Conservation (phyloP, 1,284 basidiomycete species). For the Tilletia indica region DNA sequence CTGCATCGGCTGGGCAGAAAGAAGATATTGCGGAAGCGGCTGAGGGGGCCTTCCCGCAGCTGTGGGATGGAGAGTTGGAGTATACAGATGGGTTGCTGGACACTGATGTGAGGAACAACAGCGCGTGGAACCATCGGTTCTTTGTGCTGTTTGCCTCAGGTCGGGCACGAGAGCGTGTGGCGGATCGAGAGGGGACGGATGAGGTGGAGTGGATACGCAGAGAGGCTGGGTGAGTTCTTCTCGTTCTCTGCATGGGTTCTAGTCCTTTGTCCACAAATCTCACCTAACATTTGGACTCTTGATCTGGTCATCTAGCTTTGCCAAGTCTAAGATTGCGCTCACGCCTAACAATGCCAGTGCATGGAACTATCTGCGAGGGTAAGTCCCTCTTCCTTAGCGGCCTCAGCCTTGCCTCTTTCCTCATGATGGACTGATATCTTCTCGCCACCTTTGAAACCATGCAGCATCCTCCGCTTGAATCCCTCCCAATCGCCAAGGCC, state of each 20-base stretch:
- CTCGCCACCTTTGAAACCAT: neutral
- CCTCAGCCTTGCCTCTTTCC: neutral
- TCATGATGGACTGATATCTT: too few relatives aligned
- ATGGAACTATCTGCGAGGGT: conserved; percentile 50
- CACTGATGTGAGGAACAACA: conserved; percentile 87
- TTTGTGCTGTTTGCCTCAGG: conserved; percentile 70
- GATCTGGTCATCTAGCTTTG: conserved; percentile 31
- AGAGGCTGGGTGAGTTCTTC: conserved; percentile 69
- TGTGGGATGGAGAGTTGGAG: conserved; percentile 76
- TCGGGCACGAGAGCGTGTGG: neutral
- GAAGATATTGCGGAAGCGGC: neutral
- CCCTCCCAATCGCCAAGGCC: neutral
- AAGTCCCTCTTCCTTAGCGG: neutral
- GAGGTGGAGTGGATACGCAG: conserved; percentile 61
- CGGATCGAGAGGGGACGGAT: neutral
- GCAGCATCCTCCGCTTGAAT: conserved; percentile 17
- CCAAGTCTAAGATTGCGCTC: conserved; percentile 26
- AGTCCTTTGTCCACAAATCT: neutral
- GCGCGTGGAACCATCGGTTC: conserved; percentile 97
- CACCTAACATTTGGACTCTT: conserved; percentile 14
- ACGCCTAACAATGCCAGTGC: conserved; percentile 46
- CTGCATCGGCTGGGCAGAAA: too few relatives aligned
- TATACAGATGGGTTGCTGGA: conserved; percentile 75
- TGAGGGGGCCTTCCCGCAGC: conserved; percentile 38
- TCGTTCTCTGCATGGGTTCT: neutral